These are phyloP conservation scores for Russula abietina DNA, from an alignment of 768 basidiomycete genomes.

Conservation along the genomic window DNA sequence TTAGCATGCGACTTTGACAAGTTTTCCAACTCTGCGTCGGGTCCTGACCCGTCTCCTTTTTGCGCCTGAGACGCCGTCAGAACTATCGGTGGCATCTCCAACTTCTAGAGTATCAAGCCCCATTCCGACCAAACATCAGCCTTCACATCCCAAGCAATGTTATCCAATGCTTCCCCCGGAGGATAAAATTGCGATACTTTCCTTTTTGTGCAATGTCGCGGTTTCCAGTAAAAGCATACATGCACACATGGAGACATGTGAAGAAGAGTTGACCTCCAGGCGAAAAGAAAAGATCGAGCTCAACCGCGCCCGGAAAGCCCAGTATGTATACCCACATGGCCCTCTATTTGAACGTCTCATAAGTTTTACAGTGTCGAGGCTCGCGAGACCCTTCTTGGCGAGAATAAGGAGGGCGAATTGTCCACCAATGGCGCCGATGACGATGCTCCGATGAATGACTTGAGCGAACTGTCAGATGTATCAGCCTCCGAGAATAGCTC, in stretches of 20 bases:
- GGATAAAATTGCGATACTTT: constrained; percentile 80
- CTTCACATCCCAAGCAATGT: constrained; percentile 55
- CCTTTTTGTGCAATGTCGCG: constrained; percentile 85
- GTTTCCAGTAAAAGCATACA: constrained; percentile 88
- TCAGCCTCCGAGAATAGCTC: constrained; percentile 56
- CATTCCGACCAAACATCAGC: constrained; percentile 33
- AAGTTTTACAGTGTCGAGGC: constrained; percentile 53
- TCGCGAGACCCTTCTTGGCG: constrained; percentile 58
- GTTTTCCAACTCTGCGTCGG: constrained; percentile 66
- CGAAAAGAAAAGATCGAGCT: constrained; percentile 95
- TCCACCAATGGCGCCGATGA: constrained; percentile 40
- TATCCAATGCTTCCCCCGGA: constrained; percentile 67
- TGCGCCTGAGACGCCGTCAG: constrained; percentile 47
- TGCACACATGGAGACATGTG: constrained; percentile 83
- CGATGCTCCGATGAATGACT: constrained; percentile 56
- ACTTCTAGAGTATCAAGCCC: constrained; percentile 45
- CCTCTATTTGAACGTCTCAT: constrained; percentile 16
- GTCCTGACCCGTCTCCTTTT: constrained; percentile 71
- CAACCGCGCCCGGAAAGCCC: constrained; percentile 81
- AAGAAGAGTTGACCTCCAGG: constrained; percentile 83
- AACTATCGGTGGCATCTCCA: constrained; percentile 41
- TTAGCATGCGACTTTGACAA: constrained; percentile 68
- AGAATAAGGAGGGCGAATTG: constrained; percentile 39
- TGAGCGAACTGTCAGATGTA: constrained; percentile 69
- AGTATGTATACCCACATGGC: constrained; percentile 48